Percentiles rank a stretch among this genome's conserved stretches.
Evolutionary conservation across 1,284 basidiomycete genomes (phyloP).

Genomic region (Cutaneotrichosporon sp.): DNA sequence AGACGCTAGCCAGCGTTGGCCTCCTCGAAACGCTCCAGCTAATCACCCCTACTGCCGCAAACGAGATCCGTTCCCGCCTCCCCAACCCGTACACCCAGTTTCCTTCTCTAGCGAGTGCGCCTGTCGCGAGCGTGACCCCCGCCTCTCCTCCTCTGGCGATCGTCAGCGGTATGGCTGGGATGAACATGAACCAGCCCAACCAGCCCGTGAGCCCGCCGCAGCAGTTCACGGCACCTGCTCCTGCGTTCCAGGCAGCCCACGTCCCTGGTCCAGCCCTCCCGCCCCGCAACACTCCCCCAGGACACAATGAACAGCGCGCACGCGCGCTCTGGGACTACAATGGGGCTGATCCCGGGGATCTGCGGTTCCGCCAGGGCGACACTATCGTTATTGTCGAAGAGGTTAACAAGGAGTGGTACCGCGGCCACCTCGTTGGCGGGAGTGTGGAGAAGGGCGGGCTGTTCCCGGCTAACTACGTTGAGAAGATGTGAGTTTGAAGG

Average conservation of each 20-base stretch:
- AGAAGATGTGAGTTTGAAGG: slow-evolving; percentile 41
- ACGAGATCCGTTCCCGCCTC: slow-evolving; percentile 39
- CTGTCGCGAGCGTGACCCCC: background rate
- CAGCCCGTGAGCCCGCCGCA: background rate
- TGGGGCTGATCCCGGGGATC: slow-evolving; percentile 44
- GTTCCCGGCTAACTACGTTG: slow-evolving; percentile 49
- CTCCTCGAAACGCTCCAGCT: slow-evolving; percentile 42
- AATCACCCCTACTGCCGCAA: slow-evolving; percentile 38
- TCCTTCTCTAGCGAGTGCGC: slow-evolving; percentile 19
- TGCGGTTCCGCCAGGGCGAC: slow-evolving; percentile 45
- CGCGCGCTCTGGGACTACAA: slow-evolving; percentile 49
- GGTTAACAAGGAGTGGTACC: slow-evolving; percentile 49
- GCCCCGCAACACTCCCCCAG: background rate
- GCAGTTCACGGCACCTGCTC: background rate
- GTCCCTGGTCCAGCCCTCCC: background rate
- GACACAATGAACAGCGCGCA: slow-evolving; percentile 24
- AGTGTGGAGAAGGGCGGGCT: slow-evolving; percentile 39
- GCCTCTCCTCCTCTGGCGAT: background rate
- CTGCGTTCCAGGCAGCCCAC: background rate
- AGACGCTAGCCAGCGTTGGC: slow-evolving; percentile 42
- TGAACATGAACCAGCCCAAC: slow-evolving; percentile 5
- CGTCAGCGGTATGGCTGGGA: slow-evolving; percentile 4
- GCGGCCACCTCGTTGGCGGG: slow-evolving; percentile 41
- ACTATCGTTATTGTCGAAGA: slow-evolving; percentile 48
- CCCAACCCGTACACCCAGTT: slow-evolving; percentile 33